Evolutionary conservation across 345 rosid species (phyloP).

Genomic region (Erodium maritimum): DNA sequence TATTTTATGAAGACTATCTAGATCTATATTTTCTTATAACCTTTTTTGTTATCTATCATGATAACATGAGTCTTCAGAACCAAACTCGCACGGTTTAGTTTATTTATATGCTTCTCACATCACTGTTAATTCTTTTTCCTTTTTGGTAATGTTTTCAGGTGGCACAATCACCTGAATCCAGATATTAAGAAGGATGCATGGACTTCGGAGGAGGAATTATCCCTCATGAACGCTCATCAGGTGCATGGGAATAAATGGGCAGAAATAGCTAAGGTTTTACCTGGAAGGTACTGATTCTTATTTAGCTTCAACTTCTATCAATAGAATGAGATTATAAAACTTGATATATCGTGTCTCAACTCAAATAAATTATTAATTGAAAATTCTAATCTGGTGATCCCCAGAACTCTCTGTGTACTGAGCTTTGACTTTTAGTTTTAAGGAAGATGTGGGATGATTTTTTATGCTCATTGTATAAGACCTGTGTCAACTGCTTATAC

Average conservation of each 20-base stretch:
- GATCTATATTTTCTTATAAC: too few species aligned
- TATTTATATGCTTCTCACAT: neutral
- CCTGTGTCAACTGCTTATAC: neutral
- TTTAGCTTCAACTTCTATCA: neutral
- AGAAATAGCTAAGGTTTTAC: slow-evolving; percentile 86
- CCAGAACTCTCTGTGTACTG: neutral
- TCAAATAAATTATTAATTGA: too few species aligned
- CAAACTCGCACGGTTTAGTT: too few species aligned
- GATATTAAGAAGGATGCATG: slow-evolving; percentile 90
- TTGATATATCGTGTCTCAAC: neutral
- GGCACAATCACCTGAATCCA: slow-evolving; percentile 99
- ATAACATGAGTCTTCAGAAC: too few species aligned
- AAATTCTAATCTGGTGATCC: neutral
- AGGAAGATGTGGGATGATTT: neutral
- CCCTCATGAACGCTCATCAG: slow-evolving; percentile 72
- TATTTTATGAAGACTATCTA: too few species aligned
- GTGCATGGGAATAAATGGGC: slow-evolving; percentile 91
- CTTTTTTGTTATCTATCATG: too few species aligned
- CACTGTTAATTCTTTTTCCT: too few species aligned
- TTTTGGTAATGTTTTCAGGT: slow-evolving; percentile 34
- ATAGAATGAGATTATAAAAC: neutral
- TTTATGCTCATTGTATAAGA: neutral
- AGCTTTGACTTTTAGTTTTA: neutral
- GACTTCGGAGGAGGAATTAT: slow-evolving; percentile 76
- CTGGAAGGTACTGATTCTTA: slow-evolving; percentile 62